Conservation (phyloP, 78 protist species). For the Dictyostelium brefeldianum region DNA sequence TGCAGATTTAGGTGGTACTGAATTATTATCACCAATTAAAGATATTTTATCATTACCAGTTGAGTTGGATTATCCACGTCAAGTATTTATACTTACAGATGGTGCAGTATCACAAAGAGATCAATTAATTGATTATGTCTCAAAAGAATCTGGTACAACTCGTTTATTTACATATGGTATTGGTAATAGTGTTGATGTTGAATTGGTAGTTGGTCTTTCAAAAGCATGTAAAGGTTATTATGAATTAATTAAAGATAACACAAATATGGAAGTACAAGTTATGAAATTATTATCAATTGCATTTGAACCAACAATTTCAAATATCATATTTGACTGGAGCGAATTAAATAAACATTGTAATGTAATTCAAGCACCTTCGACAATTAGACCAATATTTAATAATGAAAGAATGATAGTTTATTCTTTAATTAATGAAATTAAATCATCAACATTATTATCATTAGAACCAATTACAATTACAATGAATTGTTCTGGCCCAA, state of each 20-base stretch:
- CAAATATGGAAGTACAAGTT: conserved; percentile 32
- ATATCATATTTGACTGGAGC: conserved; percentile 43
- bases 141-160: conserved; percentile 39
- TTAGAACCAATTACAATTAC: background rate
- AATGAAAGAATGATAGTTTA: conserved; percentile 61
- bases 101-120: conserved; percentile 49
- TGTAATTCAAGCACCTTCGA: conserved; percentile 18
- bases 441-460: too few relatives aligned
- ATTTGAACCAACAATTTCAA: conserved; percentile 55
- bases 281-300: conserved; percentile 48
- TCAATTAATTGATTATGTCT: conserved; percentile 35
- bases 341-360: background rate
- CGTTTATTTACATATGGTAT: conserved; percentile 79
- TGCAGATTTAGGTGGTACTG: conserved; percentile 83
- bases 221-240: conserved; percentile 63
- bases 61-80: conserved; percentile 49
- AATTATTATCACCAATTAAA: conserved; percentile 45
- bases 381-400: conserved; percentile 35
- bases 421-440: background rate
- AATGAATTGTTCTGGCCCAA: conserved; percentile 45
- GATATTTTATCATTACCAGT: conserved; percentile 23
- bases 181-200: conserved; percentile 69
- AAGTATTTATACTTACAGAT: conserved; percentile 72
- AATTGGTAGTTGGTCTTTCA: conserved; percentile 69
- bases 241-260: conserved; percentile 19